These are phyloP conservation scores for Suillus alpinus DNA, from an alignment of 768 basidiomycete species.

Conservation along the genomic window DNA sequence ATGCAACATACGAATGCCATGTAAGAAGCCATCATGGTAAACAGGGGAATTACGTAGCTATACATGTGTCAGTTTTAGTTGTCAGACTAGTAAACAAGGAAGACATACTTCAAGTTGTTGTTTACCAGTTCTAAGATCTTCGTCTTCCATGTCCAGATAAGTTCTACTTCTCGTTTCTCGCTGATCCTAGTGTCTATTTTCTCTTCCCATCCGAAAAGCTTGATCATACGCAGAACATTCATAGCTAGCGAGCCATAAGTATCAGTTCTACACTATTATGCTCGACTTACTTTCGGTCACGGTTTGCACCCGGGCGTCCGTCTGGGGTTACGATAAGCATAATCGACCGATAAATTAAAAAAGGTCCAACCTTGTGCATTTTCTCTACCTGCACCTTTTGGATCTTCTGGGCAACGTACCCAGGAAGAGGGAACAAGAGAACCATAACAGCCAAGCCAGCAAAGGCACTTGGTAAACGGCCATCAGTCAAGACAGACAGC, in stretches of 20 bases:
- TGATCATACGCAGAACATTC: conserved; percentile 65
- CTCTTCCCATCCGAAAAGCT: conserved; percentile 68
- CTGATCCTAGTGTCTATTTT: conserved; percentile 51
- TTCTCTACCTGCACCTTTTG: conserved; percentile 45
- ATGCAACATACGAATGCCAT: conserved; percentile 47
- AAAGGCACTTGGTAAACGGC: conserved; percentile 33
- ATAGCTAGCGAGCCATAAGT: conserved; percentile 35
- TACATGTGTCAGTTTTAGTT: not conserved
- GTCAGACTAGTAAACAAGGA: no score
- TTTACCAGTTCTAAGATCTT: conserved; percentile 46
- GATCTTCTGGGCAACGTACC: conserved; percentile 47
- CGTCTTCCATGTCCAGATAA: conserved; percentile 50
- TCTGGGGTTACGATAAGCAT: conserved; percentile 22
- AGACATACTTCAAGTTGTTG: conserved; percentile 28
- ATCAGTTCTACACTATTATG: conserved; percentile 1
- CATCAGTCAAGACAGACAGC: not conserved
- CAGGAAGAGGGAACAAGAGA: conserved; percentile 56
- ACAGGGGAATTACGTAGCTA: conserved; percentile 58
- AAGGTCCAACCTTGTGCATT: conserved; percentile 40
- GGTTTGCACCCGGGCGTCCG: conserved; percentile 58
- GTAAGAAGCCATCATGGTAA: conserved; percentile 66
- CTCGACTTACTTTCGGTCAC: conserved; percentile 53
- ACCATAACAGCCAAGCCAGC: conserved; percentile 55
- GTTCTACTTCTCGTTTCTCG: conserved; percentile 59
- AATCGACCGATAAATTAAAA: not conserved